Evolutionary conservation across 441 rosid species (phyloP).

Genomic region (Isatis lusitanica): DNA sequence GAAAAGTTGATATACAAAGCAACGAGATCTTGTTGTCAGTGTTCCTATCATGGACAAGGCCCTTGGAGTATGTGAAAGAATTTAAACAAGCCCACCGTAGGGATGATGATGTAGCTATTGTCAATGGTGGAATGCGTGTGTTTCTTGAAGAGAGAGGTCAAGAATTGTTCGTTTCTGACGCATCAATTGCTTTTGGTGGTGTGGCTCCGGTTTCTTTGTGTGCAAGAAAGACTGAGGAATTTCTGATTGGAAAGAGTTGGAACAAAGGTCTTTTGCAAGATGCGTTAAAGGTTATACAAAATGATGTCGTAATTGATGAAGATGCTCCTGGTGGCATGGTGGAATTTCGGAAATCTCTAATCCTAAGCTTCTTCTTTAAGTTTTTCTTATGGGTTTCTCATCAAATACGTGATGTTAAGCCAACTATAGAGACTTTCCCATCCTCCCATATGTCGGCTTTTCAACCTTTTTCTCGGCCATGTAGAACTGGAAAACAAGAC

Average conservation of each 20-base stretch:
- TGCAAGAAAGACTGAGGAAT: conserved; percentile 62
- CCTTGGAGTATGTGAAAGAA: conserved; percentile 83
- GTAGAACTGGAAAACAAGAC: conserved; percentile 69
- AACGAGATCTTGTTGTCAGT: conserved; percentile 75
- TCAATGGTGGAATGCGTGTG: conserved; percentile 94
- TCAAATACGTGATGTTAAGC: background rate
- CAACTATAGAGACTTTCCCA: background rate
- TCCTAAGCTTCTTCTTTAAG: conserved; percentile 90
- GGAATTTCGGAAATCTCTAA: conserved; percentile 85
- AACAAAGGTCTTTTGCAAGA: conserved; percentile 56
- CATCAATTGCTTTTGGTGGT: conserved; percentile 82
- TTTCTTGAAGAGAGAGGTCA: conserved; percentile 60
- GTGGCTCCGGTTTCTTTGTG: conserved; percentile 77
- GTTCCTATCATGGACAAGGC: conserved; percentile 90
- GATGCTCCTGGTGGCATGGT: conserved; percentile 99
- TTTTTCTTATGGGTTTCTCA: conserved; percentile 86
- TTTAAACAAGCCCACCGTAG: conserved; percentile 96
- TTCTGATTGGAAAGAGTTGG: conserved; percentile 73
- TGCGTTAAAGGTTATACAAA: conserved; percentile 61
- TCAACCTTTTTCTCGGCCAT: conserved; percentile 55
- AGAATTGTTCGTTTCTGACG: conserved; percentile 60
- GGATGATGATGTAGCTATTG: conserved; percentile 96
- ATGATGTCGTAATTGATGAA: conserved; percentile 49
- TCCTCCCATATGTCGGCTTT: conserved; percentile 34
- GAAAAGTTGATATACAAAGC: conserved; percentile 72